Evolutionary conservation across 83 land plant species (phyloP).

Genomic region (Picea abies): DNA sequence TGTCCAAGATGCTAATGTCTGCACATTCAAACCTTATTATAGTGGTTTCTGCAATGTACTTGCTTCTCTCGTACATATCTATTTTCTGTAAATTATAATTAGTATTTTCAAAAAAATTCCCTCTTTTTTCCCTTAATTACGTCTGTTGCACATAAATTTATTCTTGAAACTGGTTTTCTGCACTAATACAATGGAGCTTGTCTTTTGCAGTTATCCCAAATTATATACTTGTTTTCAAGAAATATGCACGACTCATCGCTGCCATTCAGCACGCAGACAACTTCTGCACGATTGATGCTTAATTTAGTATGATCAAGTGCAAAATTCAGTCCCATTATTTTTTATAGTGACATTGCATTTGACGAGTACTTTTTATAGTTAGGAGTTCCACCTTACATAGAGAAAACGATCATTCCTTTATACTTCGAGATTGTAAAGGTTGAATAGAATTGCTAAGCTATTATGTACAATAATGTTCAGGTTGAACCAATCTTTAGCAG

Average conservation of each 20-base stretch:
- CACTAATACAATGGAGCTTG: not conserved
- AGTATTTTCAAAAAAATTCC: too few species aligned
- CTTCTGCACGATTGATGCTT: constrained; percentile 97
- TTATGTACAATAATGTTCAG: constrained; percentile 29
- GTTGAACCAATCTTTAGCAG: constrained; percentile 95
- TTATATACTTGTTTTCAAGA: constrained; percentile 94
- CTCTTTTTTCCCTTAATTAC: not conserved
- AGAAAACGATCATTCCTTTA: not conserved
- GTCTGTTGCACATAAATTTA: not conserved
- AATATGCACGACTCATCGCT: constrained; percentile 97
- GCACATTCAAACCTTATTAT: too few species aligned
- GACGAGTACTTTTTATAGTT: not conserved
- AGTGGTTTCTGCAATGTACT: too few species aligned
- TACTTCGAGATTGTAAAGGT: not conserved
- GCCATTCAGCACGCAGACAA: constrained; percentile 89
- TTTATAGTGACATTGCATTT: not conserved
- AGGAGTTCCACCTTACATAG: not conserved
- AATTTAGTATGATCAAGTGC: constrained; percentile 69
- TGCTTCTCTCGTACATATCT: too few species aligned
- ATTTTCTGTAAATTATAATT: too few species aligned
- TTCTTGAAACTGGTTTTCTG: not conserved
- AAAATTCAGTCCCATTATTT: not conserved
- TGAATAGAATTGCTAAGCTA: not conserved
- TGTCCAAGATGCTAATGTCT: too few species aligned
- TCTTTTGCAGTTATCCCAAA: constrained; percentile 79